Evolutionary conservation across 1,284 basidiomycete species (phyloP), one percentile per base, ranked within the genome.

Genomic region (Inonotus hispidus): DNA sequence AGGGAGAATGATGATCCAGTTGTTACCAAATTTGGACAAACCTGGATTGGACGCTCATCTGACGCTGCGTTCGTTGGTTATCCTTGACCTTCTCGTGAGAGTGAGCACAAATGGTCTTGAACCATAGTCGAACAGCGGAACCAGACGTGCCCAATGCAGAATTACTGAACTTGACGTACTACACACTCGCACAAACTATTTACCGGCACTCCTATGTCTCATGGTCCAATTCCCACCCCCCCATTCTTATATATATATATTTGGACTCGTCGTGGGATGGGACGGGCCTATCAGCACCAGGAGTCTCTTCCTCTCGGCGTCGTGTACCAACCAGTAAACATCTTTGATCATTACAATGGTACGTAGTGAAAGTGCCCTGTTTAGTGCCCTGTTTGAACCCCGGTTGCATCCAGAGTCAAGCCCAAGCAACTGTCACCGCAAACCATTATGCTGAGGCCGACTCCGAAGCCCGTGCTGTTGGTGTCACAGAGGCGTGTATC

Each of bases 381-480:
- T 6, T 16, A 8, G 27, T 13, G 29, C 29, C 7, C 16, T 16
- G 2, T 27, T 52, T n/a, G 29, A 32, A 29, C 41, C 16, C 19
- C n/a, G 7, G 19, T 43, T 35, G 10, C 29, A 19, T 57, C 46
- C 7, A 35, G 35, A 35, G 41, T 38, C 8, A 41, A 25, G 5
- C 23, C 6, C 52, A 60, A 41, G 19, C 58, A n/a, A 38, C 19
- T 21, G 27, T n/a, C 19, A 50, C 56, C 13, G 56, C 59, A 21
- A 45, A 56, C 35, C 59, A 56, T 23, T 61, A 29, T 43, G 59
- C 59, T 6, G 61, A 62, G 43, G 61, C 61, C 13, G 61, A 53
- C n/a, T 37, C 29, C 16, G 61, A 23, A 19, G 61, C 61, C 29
- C 50, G 52, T 21, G 61, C 61, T 6, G 19, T 39, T 2, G 57